Base-by-base conservation (phyloP, 2,329 filamentous ascomycete species). In the Lasiodiplodia theobromae region DNA sequence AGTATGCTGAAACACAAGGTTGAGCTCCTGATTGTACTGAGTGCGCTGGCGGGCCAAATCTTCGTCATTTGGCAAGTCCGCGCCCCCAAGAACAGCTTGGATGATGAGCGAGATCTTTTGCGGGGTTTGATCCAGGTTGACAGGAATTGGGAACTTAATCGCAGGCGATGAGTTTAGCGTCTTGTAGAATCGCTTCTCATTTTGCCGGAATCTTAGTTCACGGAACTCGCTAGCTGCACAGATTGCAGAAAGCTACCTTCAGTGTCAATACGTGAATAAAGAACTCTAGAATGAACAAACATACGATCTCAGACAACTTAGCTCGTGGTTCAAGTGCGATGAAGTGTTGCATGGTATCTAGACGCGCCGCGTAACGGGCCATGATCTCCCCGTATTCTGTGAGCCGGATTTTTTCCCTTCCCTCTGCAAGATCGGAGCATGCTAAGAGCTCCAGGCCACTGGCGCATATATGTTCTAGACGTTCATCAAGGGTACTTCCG, bases 101-200 rank as follows among this genome's bases (percentile, higher is more conserved):
- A 96, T 85, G 31, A 95, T 85, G 3, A 96, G 81, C 2, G 89
- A 94, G 1, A 93, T 85, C 74, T 96, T 96, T 76, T 96, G 92
- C 38, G 88, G 85, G 1, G 88, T 84, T 5, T 87, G 82, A 10
- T 86, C 86, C 16, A 96, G 80, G 51, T 88, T 87, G 23, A 90
- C 89, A 67, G 89, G 90, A 60, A 96, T 86, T 0, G 89, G 88
- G 76, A 89, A 94, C 47, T 89, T 88, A 68, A 94, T 90, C 18
- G 87, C 87, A 0, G 84, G 83, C 1, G 86, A 88, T 69, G 88
- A 89, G 76, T 96, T 96, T 23, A 96, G 80, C 25, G 89, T 86
- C 70, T 91, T 91, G 76, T 93, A 93, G 0, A 90, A 77, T 0
- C 85, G 76, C 74, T 91, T 91, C 74, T 96, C 93, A 0, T 86